Conservation (phyloP, 2,329 filamentous ascomycete genomes). For the Ophidiomyces ophidiicola region DNA sequence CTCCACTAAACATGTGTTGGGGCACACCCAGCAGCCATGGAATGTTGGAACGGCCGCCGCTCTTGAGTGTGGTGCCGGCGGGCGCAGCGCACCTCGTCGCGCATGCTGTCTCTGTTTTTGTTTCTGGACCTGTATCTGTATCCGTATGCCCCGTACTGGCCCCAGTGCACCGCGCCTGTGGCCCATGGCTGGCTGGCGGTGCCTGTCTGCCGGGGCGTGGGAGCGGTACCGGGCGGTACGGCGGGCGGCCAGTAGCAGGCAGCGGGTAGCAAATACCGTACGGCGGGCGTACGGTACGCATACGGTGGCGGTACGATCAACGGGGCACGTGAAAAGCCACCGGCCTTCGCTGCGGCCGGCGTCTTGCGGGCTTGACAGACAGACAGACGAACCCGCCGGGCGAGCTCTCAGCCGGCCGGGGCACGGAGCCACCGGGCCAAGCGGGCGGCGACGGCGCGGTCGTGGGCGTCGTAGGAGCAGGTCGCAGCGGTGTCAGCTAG, state of each 20-base stretch:
- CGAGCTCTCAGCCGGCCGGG: background rate
- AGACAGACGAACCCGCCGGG: background rate
- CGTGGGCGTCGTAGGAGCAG: too few relatives aligned
- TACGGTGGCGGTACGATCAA: conserved; percentile 3
- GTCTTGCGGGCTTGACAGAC: background rate
- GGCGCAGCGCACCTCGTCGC: too few relatives aligned
- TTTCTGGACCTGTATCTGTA: too few relatives aligned
- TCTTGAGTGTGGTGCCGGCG: background rate
- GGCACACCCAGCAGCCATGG: background rate
- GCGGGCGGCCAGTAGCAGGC: background rate
- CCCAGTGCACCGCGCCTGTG: too few relatives aligned
- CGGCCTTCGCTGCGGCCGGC: background rate
- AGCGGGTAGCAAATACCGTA: background rate
- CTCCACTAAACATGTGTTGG: conserved; percentile 9
- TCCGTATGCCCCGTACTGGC: too few relatives aligned
- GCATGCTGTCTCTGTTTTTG: too few relatives aligned
- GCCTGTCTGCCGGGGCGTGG: too few relatives aligned
- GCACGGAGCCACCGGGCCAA: background rate
- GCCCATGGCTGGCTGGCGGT: too few relatives aligned
- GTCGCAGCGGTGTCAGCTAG: too few relatives aligned
- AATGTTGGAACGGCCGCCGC: background rate
- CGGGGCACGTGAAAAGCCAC: conserved; percentile 1
- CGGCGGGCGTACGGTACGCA: background rate
- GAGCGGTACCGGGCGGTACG: too few relatives aligned
- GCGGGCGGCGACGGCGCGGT: too few relatives aligned